Conservation (phyloP, 78 protist species). For the Planoprotostelium fungivorum region DNA sequence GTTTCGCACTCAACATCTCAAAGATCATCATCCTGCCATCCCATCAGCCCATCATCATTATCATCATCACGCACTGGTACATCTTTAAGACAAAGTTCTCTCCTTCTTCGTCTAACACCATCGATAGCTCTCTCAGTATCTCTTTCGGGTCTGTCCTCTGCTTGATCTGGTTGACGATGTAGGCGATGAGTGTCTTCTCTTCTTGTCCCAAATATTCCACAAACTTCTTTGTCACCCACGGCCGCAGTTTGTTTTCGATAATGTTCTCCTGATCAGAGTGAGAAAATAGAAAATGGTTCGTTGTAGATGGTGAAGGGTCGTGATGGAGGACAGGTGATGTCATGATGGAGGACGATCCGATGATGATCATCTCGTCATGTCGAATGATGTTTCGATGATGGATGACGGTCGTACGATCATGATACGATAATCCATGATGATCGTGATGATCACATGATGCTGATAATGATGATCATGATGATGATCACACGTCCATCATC, state of each 20-base stretch:
- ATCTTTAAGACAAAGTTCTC: slow-evolving; percentile 52
- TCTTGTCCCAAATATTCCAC: slow-evolving; percentile 35
- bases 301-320: background rate
- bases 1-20: background rate
- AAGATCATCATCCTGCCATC: background rate
- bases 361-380: too few relatives aligned
- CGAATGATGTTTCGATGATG: background rate
- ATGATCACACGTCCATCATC: too few relatives aligned
- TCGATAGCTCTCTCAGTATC: slow-evolving; percentile 17
- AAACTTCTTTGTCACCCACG: slow-evolving; percentile 34
- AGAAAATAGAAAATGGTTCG: background rate
- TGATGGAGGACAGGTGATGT: too few relatives aligned
- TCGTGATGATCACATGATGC: too few relatives aligned
- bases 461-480: too few relatives aligned
- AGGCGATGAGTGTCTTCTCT: slow-evolving; percentile 19
- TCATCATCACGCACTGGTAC: background rate
- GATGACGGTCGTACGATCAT: background rate
- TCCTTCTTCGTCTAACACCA: slow-evolving; percentile 51
- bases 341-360: too few relatives aligned
- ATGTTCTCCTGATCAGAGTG: slow-evolving; percentile 1
- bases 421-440: too few relatives aligned
- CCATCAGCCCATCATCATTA: background rate
- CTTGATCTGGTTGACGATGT: slow-evolving; percentile 15
- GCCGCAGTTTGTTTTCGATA: slow-evolving; percentile 20
- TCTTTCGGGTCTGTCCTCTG: background rate